Evolutionary conservation across 73 alveolate genomes (phyloP).

Genomic region (Paramecium biaurelia): DNA sequence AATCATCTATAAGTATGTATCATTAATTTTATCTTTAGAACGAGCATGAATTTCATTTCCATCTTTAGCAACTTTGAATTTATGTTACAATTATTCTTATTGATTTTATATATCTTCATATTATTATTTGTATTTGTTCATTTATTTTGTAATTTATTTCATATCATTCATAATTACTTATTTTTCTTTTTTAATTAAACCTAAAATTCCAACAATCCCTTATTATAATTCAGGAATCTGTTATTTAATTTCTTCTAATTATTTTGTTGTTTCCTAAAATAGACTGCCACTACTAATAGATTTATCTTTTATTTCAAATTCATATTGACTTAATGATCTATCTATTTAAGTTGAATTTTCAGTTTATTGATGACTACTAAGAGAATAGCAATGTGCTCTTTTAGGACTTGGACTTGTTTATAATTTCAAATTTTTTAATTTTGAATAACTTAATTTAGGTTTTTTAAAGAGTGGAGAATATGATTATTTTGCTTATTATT

Average conservation of each 20-base stretch:
- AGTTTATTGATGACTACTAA: not conserved
- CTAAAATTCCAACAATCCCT: constrained; percentile 18
- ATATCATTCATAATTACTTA: constrained; percentile 8
- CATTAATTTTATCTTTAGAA: not conserved
- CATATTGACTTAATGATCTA: not conserved
- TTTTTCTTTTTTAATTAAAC: constrained; percentile 45
- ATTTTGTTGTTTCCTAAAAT: not conserved
- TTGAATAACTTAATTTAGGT: not conserved
- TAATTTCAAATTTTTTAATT: not conserved
- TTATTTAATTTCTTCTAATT: not conserved
- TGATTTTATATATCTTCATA: not conserved
- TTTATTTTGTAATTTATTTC: constrained; percentile 22
- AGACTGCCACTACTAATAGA: not conserved
- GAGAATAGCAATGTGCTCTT: not conserved
- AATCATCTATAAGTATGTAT: constrained; percentile 23
- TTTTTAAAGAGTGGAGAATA: not conserved
- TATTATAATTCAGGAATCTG: not conserved
- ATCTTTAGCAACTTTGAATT: constrained; percentile 21
- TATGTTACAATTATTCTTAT: not conserved
- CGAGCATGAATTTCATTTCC: not conserved
- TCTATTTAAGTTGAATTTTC: not conserved
- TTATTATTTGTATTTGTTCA: constrained; percentile 19
- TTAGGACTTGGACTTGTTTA: constrained; percentile 11
- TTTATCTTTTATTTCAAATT: not conserved
- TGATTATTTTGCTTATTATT: not conserved